These are phyloP conservation scores for Somion occarium DNA, from an alignment of 1,284 basidiomycete genomes.

Conservation along the genomic window DNA sequence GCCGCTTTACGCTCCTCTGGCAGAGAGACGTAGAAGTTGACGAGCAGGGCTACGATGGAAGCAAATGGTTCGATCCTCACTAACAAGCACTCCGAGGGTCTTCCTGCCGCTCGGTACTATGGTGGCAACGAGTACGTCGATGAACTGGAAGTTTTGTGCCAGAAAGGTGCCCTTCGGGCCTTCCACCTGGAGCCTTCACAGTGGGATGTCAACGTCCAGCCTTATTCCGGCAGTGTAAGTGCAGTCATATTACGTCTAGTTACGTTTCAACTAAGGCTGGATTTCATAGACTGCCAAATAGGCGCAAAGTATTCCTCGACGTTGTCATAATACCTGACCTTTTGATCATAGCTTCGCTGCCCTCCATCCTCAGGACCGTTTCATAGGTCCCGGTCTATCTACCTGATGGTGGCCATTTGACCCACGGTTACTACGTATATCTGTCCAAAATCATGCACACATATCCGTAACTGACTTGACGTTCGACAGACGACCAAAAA, in stretches of 20 bases:
- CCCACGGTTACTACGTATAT: slow-evolving; percentile 92
- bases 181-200: slow-evolving; percentile 92
- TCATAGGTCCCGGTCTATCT: slow-evolving; percentile 99
- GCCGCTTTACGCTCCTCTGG: slow-evolving; percentile 81
- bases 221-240: slow-evolving; percentile 83
- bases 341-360: slow-evolving; percentile 78
- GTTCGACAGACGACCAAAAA: slow-evolving; percentile 98
- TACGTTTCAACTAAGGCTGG: neutral
- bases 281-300: slow-evolving; percentile 74
- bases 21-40: slow-evolving; percentile 84
- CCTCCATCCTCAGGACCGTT: slow-evolving; percentile 95
- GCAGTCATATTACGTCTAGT: slow-evolving; percentile 4
- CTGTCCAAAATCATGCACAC: too few relatives aligned
- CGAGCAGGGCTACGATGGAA: slow-evolving; percentile 91
- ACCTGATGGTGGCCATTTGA: slow-evolving; percentile 97
- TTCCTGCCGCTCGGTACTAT: slow-evolving; percentile 94
- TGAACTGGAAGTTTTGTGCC: slow-evolving; percentile 92
- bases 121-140: slow-evolving; percentile 98
- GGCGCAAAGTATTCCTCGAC: slow-evolving; percentile 17
- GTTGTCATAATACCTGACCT: neutral
- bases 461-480: neutral
- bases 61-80: slow-evolving; percentile 98
- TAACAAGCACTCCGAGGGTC: slow-evolving; percentile 98
- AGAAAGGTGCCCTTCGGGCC: slow-evolving; percentile 92
- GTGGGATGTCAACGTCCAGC: slow-evolving; percentile 99